Evolutionary conservation across 352 stramenopile genomes (phyloP), one percentile per base, ranked within the genome.

Genomic region (Phytophthora meadii): DNA sequence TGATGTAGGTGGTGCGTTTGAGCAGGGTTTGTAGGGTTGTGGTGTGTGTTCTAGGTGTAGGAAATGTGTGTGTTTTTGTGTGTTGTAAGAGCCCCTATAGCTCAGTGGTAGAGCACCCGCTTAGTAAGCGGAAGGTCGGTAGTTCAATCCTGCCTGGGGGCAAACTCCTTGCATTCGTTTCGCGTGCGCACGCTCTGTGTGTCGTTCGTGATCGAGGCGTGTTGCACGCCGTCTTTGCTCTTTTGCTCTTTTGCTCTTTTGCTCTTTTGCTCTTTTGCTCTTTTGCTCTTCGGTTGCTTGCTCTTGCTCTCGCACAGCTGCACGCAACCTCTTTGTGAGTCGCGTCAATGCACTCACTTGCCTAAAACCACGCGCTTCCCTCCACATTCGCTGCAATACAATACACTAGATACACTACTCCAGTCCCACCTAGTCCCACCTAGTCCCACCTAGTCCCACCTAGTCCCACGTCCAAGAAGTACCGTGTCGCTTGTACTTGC

Each of bases 61-160:
- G 28, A 54, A 44, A 44, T 22, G 11, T 45, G 48, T 2, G 17
- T 54, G 48, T 12, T n/a, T 54, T 44, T 0, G 32, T n/a, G 9
- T 36, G 30, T 54, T 54, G 48, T 22, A 44, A 44, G 48, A 44
- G 32, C 32, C 53, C 62, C 54, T 60, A 70, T 59, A 70, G 62
- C 62, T 71, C 55, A 71, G 55, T 71, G 55, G 55, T 66, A 71
- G 63, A 71, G 55, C 63, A 71, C 63, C 55, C 56, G 63, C 63
- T 71, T 67, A 66, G 63, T 71, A 71, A 71, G 63, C 63, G 56
- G 55, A 71, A 71, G 48, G 54, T 65, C 54, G 62, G 54, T 61
- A 65, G 54, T 70, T 70, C 62, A 70, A 65, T 69, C 61, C 61
- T 64, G 61, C 61, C 61, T 68, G 51, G 61, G 61, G 51, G 47